phyloP scores from a whole-genome alignment of 169 alveolate species.

The Cystoisospora suis region DNA sequence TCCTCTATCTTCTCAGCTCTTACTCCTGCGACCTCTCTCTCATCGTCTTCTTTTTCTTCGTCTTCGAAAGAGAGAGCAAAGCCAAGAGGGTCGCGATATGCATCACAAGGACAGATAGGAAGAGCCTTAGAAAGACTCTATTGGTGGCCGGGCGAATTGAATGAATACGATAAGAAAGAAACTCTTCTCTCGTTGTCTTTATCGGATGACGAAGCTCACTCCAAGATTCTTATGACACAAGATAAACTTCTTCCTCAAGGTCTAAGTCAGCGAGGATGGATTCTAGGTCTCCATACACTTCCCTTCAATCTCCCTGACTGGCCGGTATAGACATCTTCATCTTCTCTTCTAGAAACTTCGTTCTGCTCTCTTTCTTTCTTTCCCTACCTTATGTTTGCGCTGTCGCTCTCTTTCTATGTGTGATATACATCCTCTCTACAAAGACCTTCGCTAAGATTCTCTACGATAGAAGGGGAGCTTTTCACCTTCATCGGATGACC shows the following conservation, averaged over 20 bases:
- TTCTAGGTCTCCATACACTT: conserved; percentile 9
- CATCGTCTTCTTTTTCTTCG: neutral
- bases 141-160: conserved; percentile 42
- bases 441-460: neutral
- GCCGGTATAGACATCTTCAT: conserved; percentile 44
- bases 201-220: neutral
- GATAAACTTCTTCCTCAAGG: neutral
- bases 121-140: conserved; percentile 1
- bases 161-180: conserved; percentile 38
- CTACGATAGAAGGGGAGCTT: too few relatives aligned
- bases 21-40: too few relatives aligned
- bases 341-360: neutral
- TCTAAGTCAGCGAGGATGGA: conserved; percentile 28
- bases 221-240: neutral
- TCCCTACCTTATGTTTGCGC: neutral
- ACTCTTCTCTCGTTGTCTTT: neutral
- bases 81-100: neutral
- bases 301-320: conserved; percentile 62
- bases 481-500: too few relatives aligned
- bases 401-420: neutral
- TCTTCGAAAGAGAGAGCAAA: neutral
- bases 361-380: neutral
- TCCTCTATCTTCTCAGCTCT: neutral
- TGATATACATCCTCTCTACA: neutral
- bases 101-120: neutral